These are phyloP conservation scores for Pseudonitzschia delicatissima DNA, from an alignment of 108 stramenopile species.

Conservation along the genomic window DNA sequence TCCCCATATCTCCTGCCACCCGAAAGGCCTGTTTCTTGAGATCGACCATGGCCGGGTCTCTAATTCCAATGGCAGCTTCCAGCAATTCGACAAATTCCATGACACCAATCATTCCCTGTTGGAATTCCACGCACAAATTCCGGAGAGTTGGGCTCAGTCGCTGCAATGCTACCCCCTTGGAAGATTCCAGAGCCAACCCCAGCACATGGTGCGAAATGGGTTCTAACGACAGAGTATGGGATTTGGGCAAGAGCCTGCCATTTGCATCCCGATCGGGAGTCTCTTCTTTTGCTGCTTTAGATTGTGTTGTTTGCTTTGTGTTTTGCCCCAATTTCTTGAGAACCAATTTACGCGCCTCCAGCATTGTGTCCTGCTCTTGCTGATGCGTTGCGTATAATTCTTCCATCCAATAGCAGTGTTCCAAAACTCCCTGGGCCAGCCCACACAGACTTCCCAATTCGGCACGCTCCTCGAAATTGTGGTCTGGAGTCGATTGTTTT, in stretches of 20 bases:
- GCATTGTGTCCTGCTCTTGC: constrained; percentile 53
- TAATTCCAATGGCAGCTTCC: constrained; percentile 52
- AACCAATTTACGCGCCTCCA: constrained; percentile 31
- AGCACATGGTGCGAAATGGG: constrained; percentile 19
- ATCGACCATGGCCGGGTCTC: constrained; percentile 43
- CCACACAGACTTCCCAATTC: constrained; percentile 66
- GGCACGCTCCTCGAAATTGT: constrained; percentile 64
- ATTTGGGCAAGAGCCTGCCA: neutral
- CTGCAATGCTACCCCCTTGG: constrained; percentile 27
- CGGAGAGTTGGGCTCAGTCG: constrained; percentile 45
- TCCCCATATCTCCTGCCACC: constrained; percentile 87
- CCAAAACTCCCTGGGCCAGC: constrained; percentile 64
- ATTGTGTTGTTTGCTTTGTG: neutral
- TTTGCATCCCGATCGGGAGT: neutral
- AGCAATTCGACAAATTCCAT: constrained; percentile 64
- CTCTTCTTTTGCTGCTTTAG: neutral
- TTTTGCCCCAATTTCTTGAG: constrained; percentile 20
- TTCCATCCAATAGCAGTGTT: constrained; percentile 55
- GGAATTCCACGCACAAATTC: constrained; percentile 38
- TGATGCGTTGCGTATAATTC: constrained; percentile 54
- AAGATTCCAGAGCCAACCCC: constrained; percentile 21
- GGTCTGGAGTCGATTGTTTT: too few species aligned
- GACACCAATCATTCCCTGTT: constrained; percentile 46
- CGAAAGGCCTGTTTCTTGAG: constrained; percentile 85
- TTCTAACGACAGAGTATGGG: constrained; percentile 6